phyloP scores from a whole-genome alignment of 441 rosid genomes.

The Gossypium trilobum region DNA sequence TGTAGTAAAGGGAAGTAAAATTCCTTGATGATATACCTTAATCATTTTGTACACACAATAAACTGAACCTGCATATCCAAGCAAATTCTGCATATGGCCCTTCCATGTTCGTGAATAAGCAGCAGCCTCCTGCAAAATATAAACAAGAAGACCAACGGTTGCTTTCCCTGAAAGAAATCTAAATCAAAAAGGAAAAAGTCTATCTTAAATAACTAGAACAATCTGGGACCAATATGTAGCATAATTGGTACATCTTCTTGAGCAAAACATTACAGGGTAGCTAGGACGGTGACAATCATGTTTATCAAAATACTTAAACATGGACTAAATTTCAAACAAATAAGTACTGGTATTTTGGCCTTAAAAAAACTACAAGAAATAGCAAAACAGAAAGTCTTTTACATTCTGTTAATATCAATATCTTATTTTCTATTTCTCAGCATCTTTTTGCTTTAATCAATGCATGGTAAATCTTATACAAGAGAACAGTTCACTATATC shows the following conservation, averaged over 20 bases:
- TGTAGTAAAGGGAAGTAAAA: slow-evolving; percentile 9
- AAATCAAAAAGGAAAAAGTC: neutral
- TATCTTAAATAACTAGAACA: neutral
- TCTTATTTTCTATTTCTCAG: neutral
- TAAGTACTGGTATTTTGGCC: neutral
- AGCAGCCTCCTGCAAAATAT: slow-evolving; percentile 77
- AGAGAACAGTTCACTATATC: neutral
- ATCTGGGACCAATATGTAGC: neutral
- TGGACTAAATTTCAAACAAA: slow-evolving; percentile 1
- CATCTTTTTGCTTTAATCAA: neutral
- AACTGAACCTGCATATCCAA: slow-evolving; percentile 89
- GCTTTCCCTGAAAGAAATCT: neutral
- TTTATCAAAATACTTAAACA: neutral
- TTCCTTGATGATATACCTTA: slow-evolving; percentile 43
- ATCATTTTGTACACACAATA: slow-evolving; percentile 98
- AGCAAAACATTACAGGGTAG: neutral
- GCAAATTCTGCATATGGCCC: slow-evolving; percentile 95
- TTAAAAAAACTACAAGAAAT: neutral
- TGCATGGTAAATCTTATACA: neutral
- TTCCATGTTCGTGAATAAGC: slow-evolving; percentile 96
- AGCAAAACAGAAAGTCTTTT: neutral
- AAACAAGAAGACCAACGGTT: neutral
- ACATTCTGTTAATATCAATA: neutral
- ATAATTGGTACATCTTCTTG: neutral
- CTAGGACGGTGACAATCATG: neutral